phyloP scores from a whole-genome alignment of 768 basidiomycete genomes.

The Sarcomyxa edulis region DNA sequence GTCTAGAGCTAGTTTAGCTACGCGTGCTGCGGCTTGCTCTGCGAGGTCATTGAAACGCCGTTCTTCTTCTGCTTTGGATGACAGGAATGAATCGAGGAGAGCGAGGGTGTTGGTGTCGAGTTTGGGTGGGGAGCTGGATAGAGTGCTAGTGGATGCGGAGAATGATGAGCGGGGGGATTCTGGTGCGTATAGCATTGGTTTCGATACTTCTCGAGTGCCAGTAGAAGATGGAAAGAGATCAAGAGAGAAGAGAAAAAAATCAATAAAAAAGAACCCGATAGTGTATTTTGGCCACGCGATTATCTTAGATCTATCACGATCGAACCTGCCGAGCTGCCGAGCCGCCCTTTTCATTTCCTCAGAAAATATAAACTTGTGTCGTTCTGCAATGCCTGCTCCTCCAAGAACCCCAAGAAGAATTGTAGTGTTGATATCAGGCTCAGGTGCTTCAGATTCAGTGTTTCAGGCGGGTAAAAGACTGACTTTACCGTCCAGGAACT shows the following conservation, averaged over 20 bases:
- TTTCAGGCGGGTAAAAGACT: slow-evolving; percentile 3
- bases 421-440: slow-evolving; percentile 48
- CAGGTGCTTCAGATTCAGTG: slow-evolving; percentile 28
- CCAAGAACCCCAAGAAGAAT: slow-evolving; percentile 20
- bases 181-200: slow-evolving; percentile 14
- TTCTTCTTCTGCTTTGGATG: slow-evolving; percentile 37
- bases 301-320: too few species aligned
- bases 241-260: too few species aligned
- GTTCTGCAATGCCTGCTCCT: too few species aligned
- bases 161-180: slow-evolving; percentile 17
- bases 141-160: too few species aligned
- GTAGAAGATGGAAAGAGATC: too few species aligned
- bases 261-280: too few species aligned
- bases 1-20: slow-evolving; percentile 26
- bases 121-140: slow-evolving; percentile 28
- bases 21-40: slow-evolving; percentile 26
- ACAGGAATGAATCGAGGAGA: slow-evolving; percentile 33
- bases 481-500: slow-evolving; percentile 59
- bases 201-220: too few species aligned
- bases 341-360: too few species aligned
- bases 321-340: too few species aligned
- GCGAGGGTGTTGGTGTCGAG: slow-evolving; percentile 33
- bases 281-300: too few species aligned
- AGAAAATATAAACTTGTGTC: too few species aligned
- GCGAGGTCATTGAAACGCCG: slow-evolving; percentile 33